Base-by-base conservation (phyloP, 1,284 basidiomycete genomes). In the Phellinidium pouzarii region DNA sequence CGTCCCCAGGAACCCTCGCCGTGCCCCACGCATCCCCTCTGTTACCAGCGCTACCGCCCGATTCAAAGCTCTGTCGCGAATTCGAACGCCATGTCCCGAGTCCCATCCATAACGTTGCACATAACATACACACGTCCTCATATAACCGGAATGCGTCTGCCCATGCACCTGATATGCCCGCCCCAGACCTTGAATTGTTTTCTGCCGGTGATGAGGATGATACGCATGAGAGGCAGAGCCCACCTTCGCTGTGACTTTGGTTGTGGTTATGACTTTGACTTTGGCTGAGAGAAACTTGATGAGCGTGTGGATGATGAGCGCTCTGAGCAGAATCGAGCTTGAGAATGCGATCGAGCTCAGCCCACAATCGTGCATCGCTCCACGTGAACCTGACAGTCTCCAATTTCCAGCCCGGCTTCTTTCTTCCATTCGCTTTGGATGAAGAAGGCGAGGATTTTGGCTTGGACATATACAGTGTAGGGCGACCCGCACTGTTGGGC, bases 281-380 rank as follows among this genome's bases (percentile, higher is more conserved):
- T 57, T 17, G 68, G 62, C 17, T 64, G 65, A 8, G 64, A 65
- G 57, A 74, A 76, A 41, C 71, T 76, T 61, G 49, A 67, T 64
- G 31, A 60, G 59, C 48, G 38, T 61, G 57, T 43, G 66, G 64
- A 6, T 56, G 48, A 37, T 50, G 48, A 17, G 51, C 50, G 36
- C 36, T 54, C 29, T 58, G 59, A 1, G 65, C 62, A 0, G 71
- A 65, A 59, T 83, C 79, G 14, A 80, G 71, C 38, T 70, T 74
- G 11, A 88, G 69, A 43, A 87, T 73, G 19, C 82, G 76, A 27
- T 86, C 80, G 20, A 88, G 67, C 64, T 87, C 84, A 48, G 78
- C 82, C 85, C 85, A 88, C 82, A 88, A 68, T 67, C 79, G 79
- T 37, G 88, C 73, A 62, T 90, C 87, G 62, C 84, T 87, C 85